phyloP scores from a whole-genome alignment of 257 asterid species.

The Jacaranda copaia region DNA sequence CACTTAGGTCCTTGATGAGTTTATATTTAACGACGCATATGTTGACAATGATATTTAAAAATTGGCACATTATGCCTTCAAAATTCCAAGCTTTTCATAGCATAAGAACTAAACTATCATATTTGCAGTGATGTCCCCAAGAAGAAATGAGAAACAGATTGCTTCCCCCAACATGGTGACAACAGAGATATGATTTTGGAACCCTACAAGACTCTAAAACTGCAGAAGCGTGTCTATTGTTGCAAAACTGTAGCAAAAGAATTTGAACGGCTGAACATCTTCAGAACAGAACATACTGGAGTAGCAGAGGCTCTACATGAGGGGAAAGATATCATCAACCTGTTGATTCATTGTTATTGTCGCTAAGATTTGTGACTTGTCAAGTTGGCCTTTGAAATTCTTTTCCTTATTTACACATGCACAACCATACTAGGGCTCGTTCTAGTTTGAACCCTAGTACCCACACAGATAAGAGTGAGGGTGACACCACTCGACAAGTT shows the following conservation, averaged over 20 bases:
- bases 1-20: not conserved
- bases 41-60: not conserved
- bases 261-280: not conserved
- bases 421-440: too few species aligned
- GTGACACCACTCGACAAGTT: too few species aligned
- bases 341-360: not conserved
- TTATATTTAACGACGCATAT: constrained; percentile 15
- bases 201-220: not conserved
- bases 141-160: not conserved
- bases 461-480: too few species aligned
- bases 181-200: too few species aligned
- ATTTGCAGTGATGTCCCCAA: constrained; percentile 8
- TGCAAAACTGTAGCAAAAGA: not conserved
- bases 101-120: constrained; percentile 1
- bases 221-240: not conserved
- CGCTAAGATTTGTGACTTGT: too few species aligned
- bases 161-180: too few species aligned
- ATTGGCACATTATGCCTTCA: constrained; percentile 8
- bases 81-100: not conserved
- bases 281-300: not conserved
- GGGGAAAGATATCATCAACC: not conserved
- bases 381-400: too few species aligned
- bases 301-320: not conserved
- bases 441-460: too few species aligned
- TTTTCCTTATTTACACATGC: too few species aligned